A percentile compares a stretch with the other conserved stretches of the same genome.
These are phyloP conservation scores for Raffaelea albimanens DNA, from an alignment of 2,329 filamentous ascomycete species.

Conservation along the genomic window DNA sequence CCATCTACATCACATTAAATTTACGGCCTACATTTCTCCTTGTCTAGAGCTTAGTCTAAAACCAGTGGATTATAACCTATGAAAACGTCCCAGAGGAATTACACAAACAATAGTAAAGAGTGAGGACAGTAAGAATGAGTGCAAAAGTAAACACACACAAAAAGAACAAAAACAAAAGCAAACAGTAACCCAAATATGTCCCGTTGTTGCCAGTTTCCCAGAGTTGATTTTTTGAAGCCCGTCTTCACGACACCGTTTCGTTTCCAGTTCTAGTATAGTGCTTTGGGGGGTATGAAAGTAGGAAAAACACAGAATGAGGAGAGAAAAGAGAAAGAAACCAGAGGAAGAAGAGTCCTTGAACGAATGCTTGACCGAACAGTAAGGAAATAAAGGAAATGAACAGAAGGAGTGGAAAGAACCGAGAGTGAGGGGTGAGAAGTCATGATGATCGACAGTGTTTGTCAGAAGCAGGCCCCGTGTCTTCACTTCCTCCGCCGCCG, in stretches of 20 bases:
- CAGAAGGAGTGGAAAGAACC: not conserved
- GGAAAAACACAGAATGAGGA: too few species aligned
- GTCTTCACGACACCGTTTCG: slow-evolving; percentile 4
- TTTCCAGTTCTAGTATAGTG: slow-evolving; percentile 7
- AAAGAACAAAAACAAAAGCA: too few species aligned
- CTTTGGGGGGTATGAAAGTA: slow-evolving; percentile 6
- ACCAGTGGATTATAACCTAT: not conserved
- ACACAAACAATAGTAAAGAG: too few species aligned
- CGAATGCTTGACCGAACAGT: not conserved
- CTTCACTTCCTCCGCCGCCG: slow-evolving; percentile 6
- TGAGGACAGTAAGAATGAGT: too few species aligned
- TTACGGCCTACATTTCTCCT: too few species aligned
- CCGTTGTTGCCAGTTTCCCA: too few species aligned
- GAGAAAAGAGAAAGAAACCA: not conserved
- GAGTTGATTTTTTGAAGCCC: not conserved
- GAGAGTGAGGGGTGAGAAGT: not conserved
- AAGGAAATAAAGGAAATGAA: not conserved
- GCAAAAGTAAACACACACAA: too few species aligned
- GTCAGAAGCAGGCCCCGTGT: not conserved
- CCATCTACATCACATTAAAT: too few species aligned
- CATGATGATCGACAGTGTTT: not conserved
- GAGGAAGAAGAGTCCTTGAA: not conserved
- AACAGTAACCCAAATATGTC: too few species aligned
- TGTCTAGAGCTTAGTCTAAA: not conserved
- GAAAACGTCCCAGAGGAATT: too few species aligned